phyloP scores from a whole-genome alignment of 106 monocot genomes.

The Cymbidium sinense region DNA sequence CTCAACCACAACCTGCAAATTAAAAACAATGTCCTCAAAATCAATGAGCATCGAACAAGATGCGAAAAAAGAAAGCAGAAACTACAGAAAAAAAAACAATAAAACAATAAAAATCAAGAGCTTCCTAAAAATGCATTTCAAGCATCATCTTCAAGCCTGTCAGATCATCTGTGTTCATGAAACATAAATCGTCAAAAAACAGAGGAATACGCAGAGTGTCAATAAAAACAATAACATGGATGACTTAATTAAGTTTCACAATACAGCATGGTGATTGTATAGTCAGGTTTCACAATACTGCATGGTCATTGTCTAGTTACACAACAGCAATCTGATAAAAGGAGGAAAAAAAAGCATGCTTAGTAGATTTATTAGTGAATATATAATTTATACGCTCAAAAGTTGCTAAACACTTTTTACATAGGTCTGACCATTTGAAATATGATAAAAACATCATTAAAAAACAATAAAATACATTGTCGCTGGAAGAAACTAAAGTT shows the following conservation, averaged over 20 bases:
- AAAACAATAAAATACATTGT: neutral
- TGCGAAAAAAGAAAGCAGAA: neutral
- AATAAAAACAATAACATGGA: neutral
- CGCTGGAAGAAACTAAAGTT: neutral
- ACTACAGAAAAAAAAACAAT: neutral
- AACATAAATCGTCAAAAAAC: neutral
- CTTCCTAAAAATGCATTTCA: neutral
- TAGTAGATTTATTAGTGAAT: neutral
- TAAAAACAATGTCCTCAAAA: neutral
- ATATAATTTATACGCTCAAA: neutral
- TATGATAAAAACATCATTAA: neutral
- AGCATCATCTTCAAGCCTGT: neutral
- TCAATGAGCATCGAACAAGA: neutral
- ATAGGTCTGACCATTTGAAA: neutral
- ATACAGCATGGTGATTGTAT: neutral
- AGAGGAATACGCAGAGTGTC: neutral
- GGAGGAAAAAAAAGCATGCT: neutral
- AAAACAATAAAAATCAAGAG: neutral
- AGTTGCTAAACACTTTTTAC: neutral
- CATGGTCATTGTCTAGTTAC: neutral
- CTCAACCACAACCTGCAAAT: conserved; percentile 70
- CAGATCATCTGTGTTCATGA: neutral
- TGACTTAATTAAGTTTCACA: neutral
- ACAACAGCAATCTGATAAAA: neutral
- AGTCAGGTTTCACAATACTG: neutral